These are phyloP conservation scores for Suillus sp. DNA, from an alignment of 768 basidiomycete genomes.

Conservation along the genomic window DNA sequence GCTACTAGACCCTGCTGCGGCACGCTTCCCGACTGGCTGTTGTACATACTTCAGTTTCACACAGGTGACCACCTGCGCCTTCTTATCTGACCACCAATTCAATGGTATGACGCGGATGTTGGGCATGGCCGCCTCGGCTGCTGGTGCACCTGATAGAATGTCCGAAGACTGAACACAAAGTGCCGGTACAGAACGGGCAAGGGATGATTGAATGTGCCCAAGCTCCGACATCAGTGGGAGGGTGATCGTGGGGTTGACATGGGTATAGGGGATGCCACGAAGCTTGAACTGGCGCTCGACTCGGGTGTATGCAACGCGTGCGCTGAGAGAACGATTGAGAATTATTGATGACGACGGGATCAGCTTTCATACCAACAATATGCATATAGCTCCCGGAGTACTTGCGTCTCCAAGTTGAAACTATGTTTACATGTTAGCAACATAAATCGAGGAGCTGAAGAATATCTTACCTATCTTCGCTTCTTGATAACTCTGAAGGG, in stretches of 20 bases:
- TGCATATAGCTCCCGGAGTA: slow-evolving; percentile 76
- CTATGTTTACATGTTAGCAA: slow-evolving; percentile 21
- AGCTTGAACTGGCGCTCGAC: slow-evolving; percentile 87
- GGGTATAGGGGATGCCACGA: slow-evolving; percentile 74
- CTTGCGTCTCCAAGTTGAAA: slow-evolving; percentile 73
- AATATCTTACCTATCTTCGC: slow-evolving; percentile 31
- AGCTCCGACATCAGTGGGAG: slow-evolving; percentile 47
- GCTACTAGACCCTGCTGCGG: slow-evolving; percentile 51
- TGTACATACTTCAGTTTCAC: slow-evolving; percentile 91
- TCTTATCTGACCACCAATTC: slow-evolving; percentile 89
- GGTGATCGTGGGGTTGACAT: slow-evolving; percentile 62
- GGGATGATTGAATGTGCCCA: slow-evolving; percentile 65
- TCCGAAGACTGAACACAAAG: slow-evolving; percentile 82
- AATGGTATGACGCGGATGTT: slow-evolving; percentile 87
- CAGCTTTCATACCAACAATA: slow-evolving; percentile 73
- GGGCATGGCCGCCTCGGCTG: slow-evolving; percentile 90
- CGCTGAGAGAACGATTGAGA: slow-evolving; percentile 45
- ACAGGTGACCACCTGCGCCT: slow-evolving; percentile 82
- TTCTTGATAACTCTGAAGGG: slow-evolving; percentile 15
- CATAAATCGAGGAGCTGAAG: slow-evolving; percentile 7
- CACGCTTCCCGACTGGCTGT: slow-evolving; percentile 74
- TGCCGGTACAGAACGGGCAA: slow-evolving; percentile 78
- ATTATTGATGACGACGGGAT: slow-evolving; percentile 13
- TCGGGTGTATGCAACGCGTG: slow-evolving; percentile 86
- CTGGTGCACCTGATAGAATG: slow-evolving; percentile 80